Conservation (phyloP, 306 rosid species). For the Oxytropis ochrocephala region DNA sequence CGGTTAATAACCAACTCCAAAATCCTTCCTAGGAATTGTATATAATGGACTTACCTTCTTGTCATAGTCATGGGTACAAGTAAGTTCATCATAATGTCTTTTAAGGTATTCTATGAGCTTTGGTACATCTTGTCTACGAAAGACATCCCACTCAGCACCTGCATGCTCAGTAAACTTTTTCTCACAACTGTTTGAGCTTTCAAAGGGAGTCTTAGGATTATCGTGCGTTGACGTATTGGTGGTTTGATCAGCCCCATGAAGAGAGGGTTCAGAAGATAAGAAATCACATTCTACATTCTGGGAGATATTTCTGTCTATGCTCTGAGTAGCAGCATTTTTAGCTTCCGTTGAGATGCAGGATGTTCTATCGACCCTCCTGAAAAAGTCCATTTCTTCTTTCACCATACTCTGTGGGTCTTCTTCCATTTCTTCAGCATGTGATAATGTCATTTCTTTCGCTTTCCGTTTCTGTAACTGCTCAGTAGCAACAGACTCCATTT, state of each 20-base stretch:
- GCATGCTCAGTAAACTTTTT: constrained; percentile 25
- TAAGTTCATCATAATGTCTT: constrained; percentile 53
- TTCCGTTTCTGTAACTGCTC: constrained; percentile 32
- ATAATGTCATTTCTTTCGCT: constrained; percentile 29
- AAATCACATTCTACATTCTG: constrained; percentile 36
- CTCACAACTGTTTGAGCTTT: constrained; percentile 28
- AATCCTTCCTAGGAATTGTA: constrained; percentile 7
- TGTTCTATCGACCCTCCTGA: constrained; percentile 58
- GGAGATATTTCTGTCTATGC: constrained; percentile 29
- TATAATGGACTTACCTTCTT: constrained; percentile 42
- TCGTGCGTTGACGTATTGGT: constrained; percentile 12
- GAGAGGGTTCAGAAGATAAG: constrained; percentile 26
- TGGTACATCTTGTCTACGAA: constrained; percentile 91
- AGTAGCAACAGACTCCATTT: constrained; percentile 38
- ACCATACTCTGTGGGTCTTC: constrained; percentile 20
- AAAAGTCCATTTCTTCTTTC: constrained; percentile 48
- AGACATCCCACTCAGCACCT: constrained; percentile 88
- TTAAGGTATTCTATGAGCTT: constrained; percentile 76
- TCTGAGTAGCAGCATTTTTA: constrained; percentile 26
- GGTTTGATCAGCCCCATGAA: constrained; percentile 24
- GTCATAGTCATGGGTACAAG: constrained; percentile 24
- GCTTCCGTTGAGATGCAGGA: constrained; percentile 42
- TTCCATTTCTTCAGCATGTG: constrained; percentile 34
- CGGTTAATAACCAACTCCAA: constrained; percentile 7
- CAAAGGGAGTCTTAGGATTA: constrained; percentile 21